Evolutionary conservation across 306 rosid genomes (phyloP), one percentile per base, ranked within the genome.

Genomic region (Psophocarpus tetragonolobus): DNA sequence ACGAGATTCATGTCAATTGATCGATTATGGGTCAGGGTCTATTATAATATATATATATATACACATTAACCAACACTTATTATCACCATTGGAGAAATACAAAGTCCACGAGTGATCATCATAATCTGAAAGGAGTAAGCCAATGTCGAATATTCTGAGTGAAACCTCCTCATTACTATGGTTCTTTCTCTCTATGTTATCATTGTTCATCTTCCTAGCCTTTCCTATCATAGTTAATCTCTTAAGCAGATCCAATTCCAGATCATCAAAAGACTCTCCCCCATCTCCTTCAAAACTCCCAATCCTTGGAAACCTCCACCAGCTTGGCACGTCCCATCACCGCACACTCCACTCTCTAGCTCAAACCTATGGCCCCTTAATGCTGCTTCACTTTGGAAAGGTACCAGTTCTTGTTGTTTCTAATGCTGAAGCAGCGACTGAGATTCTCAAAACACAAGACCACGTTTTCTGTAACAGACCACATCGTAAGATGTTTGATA

Each of bases 401-500:
- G 77, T 73, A 2, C 77, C 77, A 8, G 29, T 53, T 2, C 74
- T 76, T 10, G 66, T 53, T 15, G 51, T 54, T 26, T 72, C 77
- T 33, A 6, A 3, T 0, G 12, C 80, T 1, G 51, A 72, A 5
- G 33, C 51, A 5, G 77, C 77, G 5, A 23, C 50, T 35, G 77
- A 76, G 73, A 53, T 76, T 23, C 33, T 77, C 12, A 54, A 68
- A 54, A n/a, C 47, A 6, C 75, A 27, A 3, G 68, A 77, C 36
- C 54, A 53, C 3, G 29, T 42, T 44, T 68, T 54, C 67, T 54
- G 38, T 36, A 56, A 41, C 42, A 56, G 76, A 48, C 82, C 70
- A 42, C 76, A 21, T 42, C 57, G 82, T 14, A 78, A 30, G 53
- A 78, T 78, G 82, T 69, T 70, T 15, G 71, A 69, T 23, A 32